Percentiles rank a stretch among this genome's conserved stretches.
Evolutionary conservation across 768 basidiomycete genomes (phyloP).

Genomic region (Phallus indusiatus): DNA sequence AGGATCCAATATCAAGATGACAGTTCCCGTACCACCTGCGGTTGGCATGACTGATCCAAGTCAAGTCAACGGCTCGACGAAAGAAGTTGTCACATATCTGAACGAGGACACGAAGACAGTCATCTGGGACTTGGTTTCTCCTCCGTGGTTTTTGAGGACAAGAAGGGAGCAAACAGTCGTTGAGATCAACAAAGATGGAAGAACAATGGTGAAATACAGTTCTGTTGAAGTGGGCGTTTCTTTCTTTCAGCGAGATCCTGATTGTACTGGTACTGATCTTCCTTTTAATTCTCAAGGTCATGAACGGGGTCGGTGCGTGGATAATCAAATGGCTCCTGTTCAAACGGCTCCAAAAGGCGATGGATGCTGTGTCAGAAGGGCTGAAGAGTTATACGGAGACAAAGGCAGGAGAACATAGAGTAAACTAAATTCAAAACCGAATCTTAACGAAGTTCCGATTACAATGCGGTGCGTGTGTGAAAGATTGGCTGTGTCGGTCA

Average conservation of each 20-base stretch:
- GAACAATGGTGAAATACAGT: slow-evolving; percentile 41
- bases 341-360: neutral
- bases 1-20: slow-evolving; percentile 40
- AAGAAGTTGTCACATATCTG: slow-evolving; percentile 37
- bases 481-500: too few species aligned
- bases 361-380: slow-evolving; percentile 1
- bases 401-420: neutral
- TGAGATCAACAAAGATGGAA: slow-evolving; percentile 36
- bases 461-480: too few species aligned
- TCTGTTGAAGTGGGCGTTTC: neutral
- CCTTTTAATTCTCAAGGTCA: neutral
- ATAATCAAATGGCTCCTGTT: neutral
- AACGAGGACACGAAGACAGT: slow-evolving; percentile 47
- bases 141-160: slow-evolving; percentile 38
- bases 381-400: neutral
- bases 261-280: too few species aligned
- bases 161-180: slow-evolving; percentile 58
- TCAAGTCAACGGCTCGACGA: slow-evolving; percentile 28
- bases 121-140: slow-evolving; percentile 42
- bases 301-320: slow-evolving; percentile 1
- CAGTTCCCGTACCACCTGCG: slow-evolving; percentile 54
- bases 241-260: neutral
- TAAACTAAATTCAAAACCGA: too few species aligned
- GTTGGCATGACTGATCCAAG: slow-evolving; percentile 30
- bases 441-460: too few species aligned